These are phyloP conservation scores for Cryptomeria japonica DNA, from an alignment of 75 land plant genomes.

Conservation along the genomic window DNA sequence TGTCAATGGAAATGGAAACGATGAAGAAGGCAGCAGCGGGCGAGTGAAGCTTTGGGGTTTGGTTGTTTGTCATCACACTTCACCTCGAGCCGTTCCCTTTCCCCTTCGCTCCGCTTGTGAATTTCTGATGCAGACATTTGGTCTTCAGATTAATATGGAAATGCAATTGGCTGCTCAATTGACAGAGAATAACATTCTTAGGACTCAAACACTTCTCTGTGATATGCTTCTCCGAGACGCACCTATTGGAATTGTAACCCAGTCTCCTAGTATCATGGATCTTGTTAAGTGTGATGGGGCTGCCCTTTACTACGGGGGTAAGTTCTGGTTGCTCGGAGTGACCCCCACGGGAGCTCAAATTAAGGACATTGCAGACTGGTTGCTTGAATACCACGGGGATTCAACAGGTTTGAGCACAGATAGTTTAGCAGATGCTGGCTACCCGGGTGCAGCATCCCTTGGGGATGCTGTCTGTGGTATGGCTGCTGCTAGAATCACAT, in stretches of 20 bases:
- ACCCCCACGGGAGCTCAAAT: constrained; percentile 91
- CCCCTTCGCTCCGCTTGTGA: constrained; percentile 96
- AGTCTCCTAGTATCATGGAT: constrained; percentile 95
- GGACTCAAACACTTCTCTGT: constrained; percentile 92
- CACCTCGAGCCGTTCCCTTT: constrained; percentile 81
- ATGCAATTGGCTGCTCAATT: constrained; percentile 81
- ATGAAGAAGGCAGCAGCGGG: constrained; percentile 19
- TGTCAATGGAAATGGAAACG: constrained; percentile 49
- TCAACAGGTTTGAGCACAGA: constrained; percentile 98
- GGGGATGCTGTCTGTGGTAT: constrained; percentile 98
- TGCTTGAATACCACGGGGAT: constrained; percentile 77
- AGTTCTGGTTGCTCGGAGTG: constrained; percentile 71
- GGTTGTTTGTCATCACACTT: constrained; percentile 96
- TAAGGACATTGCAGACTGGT: constrained; percentile 88
- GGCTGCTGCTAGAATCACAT: constrained; percentile 91
- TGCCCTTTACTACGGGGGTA: constrained; percentile 77
- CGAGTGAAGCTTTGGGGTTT: constrained; percentile 88
- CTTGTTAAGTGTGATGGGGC: constrained; percentile 98
- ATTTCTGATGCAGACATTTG: constrained; percentile 98
- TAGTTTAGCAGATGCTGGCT: constrained; percentile 94
- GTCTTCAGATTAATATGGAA: constrained; percentile 97
- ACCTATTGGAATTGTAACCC: constrained; percentile 92
- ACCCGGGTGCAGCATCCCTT: constrained; percentile 80
- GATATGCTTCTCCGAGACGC: constrained; percentile 98
- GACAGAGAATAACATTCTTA: constrained; percentile 81